Conservation (phyloP, 768 basidiomycete species). For the Pleurotus salmoneostramineus region DNA sequence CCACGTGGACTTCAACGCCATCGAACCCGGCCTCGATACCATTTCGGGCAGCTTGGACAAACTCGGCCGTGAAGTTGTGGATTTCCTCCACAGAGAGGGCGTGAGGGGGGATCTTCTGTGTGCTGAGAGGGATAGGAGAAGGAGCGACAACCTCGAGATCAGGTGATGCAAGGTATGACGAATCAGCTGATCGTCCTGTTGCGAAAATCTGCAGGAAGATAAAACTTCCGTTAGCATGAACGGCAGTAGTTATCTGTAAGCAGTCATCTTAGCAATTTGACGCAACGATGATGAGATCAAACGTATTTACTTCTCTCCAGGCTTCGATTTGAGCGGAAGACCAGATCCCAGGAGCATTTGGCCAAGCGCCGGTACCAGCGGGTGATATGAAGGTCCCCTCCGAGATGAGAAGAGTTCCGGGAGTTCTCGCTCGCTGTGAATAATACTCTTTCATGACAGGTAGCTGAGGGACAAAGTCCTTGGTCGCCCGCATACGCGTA, state of each 20-base stretch:
- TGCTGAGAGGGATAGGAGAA: constrained; percentile 16
- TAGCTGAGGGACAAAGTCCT: constrained; percentile 20
- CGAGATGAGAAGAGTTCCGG: constrained; percentile 25
- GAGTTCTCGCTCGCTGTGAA: constrained; percentile 12
- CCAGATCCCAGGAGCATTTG: constrained; percentile 31
- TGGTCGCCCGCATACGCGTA: constrained; percentile 35
- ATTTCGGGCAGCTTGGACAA: constrained; percentile 50
- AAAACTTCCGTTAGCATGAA: constrained; percentile 31
- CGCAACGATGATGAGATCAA: neutral
- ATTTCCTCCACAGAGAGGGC: constrained; percentile 46
- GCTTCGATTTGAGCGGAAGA: constrained; percentile 33
- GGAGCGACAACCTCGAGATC: constrained; percentile 20
- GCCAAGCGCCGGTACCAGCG: constrained; percentile 23
- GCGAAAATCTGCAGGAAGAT: constrained; percentile 45
- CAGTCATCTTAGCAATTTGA: neutral
- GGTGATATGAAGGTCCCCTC: constrained; percentile 29
- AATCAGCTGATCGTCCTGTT: constrained; percentile 26
- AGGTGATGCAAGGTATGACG: constrained; percentile 18
- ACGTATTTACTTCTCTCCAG: constrained; percentile 32
- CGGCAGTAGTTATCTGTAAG: neutral
- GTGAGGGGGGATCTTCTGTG: constrained; percentile 23
- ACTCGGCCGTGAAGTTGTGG: constrained; percentile 42
- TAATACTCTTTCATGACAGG: constrained; percentile 19
- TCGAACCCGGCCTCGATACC: constrained; percentile 66
- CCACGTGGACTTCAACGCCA: constrained; percentile 47